Conservation (phyloP, 371 early-diverging fungal genomes). For the Actinomucor elegans region DNA sequence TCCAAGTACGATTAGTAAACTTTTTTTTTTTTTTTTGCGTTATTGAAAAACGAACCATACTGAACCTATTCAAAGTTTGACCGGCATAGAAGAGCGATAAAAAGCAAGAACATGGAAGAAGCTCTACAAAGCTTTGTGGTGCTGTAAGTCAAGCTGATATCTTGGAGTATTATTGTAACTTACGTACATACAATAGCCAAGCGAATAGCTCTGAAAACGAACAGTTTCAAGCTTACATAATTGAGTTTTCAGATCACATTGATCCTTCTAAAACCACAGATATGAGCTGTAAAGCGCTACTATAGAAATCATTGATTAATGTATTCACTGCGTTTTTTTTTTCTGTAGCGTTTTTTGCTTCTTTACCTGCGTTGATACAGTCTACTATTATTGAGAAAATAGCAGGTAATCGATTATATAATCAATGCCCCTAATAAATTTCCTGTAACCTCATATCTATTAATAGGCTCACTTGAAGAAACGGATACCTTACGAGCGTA, state of each 20-base stretch:
- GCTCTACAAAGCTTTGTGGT: slow-evolving; percentile 15
- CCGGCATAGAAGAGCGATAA: slow-evolving; percentile 7
- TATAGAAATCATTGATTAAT: neutral
- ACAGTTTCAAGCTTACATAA: slow-evolving; percentile 28
- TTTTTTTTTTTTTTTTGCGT: too few relatives aligned
- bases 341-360: slow-evolving; percentile 37
- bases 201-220: slow-evolving; percentile 31
- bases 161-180: neutral
- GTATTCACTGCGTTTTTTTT: neutral
- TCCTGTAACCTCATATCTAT: neutral
- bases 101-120: slow-evolving; percentile 11
- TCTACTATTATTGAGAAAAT: slow-evolving; percentile 36
- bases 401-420: slow-evolving; percentile 17
- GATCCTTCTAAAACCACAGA: slow-evolving; percentile 38
- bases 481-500: slow-evolving; percentile 31
- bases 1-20: too few relatives aligned
- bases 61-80: slow-evolving; percentile 5
- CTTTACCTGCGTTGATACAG: slow-evolving; percentile 35
- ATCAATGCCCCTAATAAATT: neutral
- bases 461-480: slow-evolving; percentile 25
- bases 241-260: slow-evolving; percentile 35
- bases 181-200: too few relatives aligned
- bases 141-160: slow-evolving; percentile 17
- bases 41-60: neutral
- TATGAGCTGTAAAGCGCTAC: slow-evolving; percentile 23